These are phyloP conservation scores for Xerocomus nothofagi DNA, from an alignment of 1,284 basidiomycete species.

Conservation along the genomic window DNA sequence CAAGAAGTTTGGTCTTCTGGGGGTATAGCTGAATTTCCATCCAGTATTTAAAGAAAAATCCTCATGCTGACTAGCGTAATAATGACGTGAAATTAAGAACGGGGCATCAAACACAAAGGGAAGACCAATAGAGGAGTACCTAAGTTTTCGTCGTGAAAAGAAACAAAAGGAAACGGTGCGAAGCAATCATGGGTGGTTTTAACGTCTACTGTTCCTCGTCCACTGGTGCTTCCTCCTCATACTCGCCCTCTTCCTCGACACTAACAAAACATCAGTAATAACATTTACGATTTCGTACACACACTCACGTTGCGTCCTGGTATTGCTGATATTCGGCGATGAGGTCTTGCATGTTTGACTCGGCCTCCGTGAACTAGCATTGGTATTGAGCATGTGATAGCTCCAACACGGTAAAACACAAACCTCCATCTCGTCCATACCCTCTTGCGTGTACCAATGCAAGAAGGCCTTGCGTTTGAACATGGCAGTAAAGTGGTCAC, in stretches of 20 bases:
- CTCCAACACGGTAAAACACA: constrained; percentile 18
- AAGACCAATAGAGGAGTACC: constrained; percentile 36
- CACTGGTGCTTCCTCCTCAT: constrained; percentile 65
- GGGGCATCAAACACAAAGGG: constrained; percentile 32
- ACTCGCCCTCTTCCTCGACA: constrained; percentile 80
- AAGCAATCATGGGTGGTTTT: constrained; percentile 29
- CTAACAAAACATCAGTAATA: constrained; percentile 35
- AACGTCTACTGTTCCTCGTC: constrained; percentile 55
- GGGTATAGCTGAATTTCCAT: not conserved
- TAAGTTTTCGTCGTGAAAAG: constrained; percentile 38
- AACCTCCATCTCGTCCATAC: constrained; percentile 98
- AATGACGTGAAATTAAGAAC: constrained; percentile 33
- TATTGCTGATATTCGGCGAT: constrained; percentile 96
- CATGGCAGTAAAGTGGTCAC: constrained; percentile 98
- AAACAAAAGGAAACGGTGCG: constrained; percentile 14
- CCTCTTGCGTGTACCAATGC: constrained; percentile 99
- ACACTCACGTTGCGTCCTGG: constrained; percentile 86
- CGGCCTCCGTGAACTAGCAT: constrained; percentile 85
- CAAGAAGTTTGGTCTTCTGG: constrained; percentile 11
- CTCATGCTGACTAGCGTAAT: constrained; percentile 32
- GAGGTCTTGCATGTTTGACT: constrained; percentile 95
- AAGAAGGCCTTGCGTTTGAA: constrained; percentile 99
- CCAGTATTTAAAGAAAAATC: constrained; percentile 10
- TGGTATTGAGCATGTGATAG: constrained; percentile 18
- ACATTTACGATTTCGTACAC: not conserved